These are phyloP conservation scores for Vigna angularis DNA, from an alignment of 306 rosid genomes.

Conservation along the genomic window DNA sequence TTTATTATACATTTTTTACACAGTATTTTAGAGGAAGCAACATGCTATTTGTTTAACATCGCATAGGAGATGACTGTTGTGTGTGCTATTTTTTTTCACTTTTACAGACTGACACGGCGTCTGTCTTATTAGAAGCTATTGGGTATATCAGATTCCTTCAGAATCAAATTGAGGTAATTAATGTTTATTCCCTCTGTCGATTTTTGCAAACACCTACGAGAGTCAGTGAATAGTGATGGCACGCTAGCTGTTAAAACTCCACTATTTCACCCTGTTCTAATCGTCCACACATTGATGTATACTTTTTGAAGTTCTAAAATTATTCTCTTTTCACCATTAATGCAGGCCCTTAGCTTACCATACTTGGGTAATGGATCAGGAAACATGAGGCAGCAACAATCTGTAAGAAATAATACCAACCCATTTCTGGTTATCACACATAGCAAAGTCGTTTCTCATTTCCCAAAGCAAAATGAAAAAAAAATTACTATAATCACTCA, in stretches of 20 bases:
- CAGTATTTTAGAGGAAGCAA: not conserved
- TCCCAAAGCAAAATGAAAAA: slow-evolving; percentile 52
- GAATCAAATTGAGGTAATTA: slow-evolving; percentile 92
- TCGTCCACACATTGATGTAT: not conserved
- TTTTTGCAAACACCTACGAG: slow-evolving; percentile 51
- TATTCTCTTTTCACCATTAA: slow-evolving; percentile 43
- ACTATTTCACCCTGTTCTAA: slow-evolving; percentile 40
- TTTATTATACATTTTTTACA: not conserved
- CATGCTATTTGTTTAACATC: slow-evolving; percentile 26
- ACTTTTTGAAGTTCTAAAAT: slow-evolving; percentile 48
- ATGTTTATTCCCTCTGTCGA: slow-evolving; percentile 48
- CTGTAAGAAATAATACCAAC: slow-evolving; percentile 63
- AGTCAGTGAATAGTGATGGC: slow-evolving; percentile 46
- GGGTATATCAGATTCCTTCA: slow-evolving; percentile 99
- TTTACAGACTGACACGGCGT: slow-evolving; percentile 99
- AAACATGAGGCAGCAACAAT: slow-evolving; percentile 78
- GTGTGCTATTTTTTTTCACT: slow-evolving; percentile 54
- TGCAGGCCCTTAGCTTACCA: slow-evolving; percentile 96
- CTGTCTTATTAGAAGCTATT: slow-evolving; percentile 99
- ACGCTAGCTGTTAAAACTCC: slow-evolving; percentile 46
- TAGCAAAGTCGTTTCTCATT: slow-evolving; percentile 44
- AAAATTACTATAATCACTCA: not conserved
- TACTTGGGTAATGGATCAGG: slow-evolving; percentile 80
- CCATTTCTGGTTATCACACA: slow-evolving; percentile 25
- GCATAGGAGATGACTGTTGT: slow-evolving; percentile 47